Percentiles rank a stretch among this genome's conserved stretches.
Evolutionary conservation across 352 stramenopile genomes (phyloP).

Genomic region (Pythium oligandrum): DNA sequence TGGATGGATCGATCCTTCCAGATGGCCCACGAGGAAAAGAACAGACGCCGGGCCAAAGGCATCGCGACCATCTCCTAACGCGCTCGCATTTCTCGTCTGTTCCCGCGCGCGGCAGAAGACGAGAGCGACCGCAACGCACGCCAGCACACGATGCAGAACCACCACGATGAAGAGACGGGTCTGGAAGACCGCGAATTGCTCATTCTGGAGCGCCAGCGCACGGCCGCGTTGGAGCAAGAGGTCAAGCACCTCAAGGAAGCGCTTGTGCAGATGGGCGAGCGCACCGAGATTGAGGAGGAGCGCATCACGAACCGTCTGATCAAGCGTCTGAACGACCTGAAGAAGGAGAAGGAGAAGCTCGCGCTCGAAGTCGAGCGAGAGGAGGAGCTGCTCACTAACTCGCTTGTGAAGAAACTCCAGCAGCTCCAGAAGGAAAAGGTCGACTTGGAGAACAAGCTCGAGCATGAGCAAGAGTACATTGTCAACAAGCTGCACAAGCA

Average conservation of each 20-base stretch:
- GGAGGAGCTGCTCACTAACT: slow-evolving; percentile 90
- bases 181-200: slow-evolving; percentile 55
- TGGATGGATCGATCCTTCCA: too few species aligned
- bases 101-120: too few species aligned
- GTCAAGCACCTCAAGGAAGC: slow-evolving; percentile 60
- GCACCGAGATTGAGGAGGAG: slow-evolving; percentile 82
- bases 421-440: slow-evolving; percentile 87
- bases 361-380: slow-evolving; percentile 86
- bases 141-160: slow-evolving; percentile 15
- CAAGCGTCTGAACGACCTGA: slow-evolving; percentile 71
- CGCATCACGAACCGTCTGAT: slow-evolving; percentile 82
- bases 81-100: too few species aligned
- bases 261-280: slow-evolving; percentile 77
- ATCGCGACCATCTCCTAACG: too few species aligned
- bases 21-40: too few species aligned
- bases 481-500: slow-evolving; percentile 90
- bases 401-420: slow-evolving; percentile 86
- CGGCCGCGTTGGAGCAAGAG: slow-evolving; percentile 58
- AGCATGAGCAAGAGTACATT: slow-evolving; percentile 90
- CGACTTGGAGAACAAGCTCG: slow-evolving; percentile 89
- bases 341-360: slow-evolving; percentile 87
- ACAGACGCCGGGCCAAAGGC: too few species aligned
- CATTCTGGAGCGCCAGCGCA: slow-evolving; percentile 71
- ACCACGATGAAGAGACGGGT: slow-evolving; percentile 13
- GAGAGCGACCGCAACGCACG: too few species aligned